Percentiles rank a stretch among this genome's conserved stretches.
Evolutionary conservation across 2,329 filamentous ascomycete genomes (phyloP).

Genomic region (Aspergillus costaricaensis): DNA sequence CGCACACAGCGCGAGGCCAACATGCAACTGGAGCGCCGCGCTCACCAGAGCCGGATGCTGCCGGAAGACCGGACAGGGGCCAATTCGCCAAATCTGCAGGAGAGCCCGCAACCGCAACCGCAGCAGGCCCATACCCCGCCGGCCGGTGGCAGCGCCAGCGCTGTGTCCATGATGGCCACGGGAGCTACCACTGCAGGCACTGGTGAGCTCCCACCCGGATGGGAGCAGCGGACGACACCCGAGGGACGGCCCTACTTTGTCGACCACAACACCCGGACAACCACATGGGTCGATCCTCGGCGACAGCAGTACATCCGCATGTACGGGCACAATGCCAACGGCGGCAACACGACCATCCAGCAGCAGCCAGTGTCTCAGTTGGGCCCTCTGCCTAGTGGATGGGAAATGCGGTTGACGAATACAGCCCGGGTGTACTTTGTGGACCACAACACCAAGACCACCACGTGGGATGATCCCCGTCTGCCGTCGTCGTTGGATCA

Average conservation of each 20-base stretch:
- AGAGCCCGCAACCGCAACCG: constrained; percentile 29
- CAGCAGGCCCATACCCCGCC: constrained; percentile 49
- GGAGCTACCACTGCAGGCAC: constrained; percentile 92
- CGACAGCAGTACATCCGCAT: constrained; percentile 98
- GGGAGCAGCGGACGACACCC: constrained; percentile 94
- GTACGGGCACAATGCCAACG: constrained; percentile 82
- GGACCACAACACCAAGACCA: constrained; percentile 99
- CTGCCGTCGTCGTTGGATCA: constrained; percentile 94
- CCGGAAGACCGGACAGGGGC: constrained; percentile 94
- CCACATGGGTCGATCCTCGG: constrained; percentile 96
- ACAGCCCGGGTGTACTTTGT: constrained; percentile 98
- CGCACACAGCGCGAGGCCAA: constrained; percentile 82
- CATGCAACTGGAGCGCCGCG: constrained; percentile 86
- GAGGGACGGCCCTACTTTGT: constrained; percentile 97
- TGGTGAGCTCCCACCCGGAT: constrained; percentile 90
- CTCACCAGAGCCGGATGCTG: constrained; percentile 92
- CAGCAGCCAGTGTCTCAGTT: constrained; percentile 97
- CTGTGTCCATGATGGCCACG: constrained; percentile 87
- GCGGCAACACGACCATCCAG: constrained; percentile 81
- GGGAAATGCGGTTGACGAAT: constrained; percentile 99
- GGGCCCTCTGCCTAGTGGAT: constrained; percentile 90
- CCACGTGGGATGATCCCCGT: constrained; percentile 96
- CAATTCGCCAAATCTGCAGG: constrained; percentile 77
- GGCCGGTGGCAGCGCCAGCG: constrained; percentile 52
- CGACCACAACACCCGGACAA: constrained; percentile 96